Evolutionary conservation across 1,284 basidiomycete species (phyloP).

Genomic region (Sphagnurus paluster): DNA sequence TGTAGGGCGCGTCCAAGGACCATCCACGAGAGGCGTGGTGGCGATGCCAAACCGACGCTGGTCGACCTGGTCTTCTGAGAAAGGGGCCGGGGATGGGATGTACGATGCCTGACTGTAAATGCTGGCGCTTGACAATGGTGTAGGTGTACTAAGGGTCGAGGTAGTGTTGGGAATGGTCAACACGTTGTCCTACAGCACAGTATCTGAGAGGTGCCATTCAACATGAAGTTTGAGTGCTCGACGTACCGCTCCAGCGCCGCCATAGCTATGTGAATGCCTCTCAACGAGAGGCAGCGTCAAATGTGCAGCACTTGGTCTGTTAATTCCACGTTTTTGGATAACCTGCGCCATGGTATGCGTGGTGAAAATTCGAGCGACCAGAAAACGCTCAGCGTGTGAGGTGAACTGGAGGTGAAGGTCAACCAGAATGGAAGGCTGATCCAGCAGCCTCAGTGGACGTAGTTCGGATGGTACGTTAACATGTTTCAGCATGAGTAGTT

Average conservation of each 20-base stretch:
- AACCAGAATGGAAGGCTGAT: constrained; percentile 6
- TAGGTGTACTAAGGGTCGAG: constrained; percentile 18
- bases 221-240: background rate
- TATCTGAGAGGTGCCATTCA: background rate
- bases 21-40: constrained; percentile 12
- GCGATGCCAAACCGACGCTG: constrained; percentile 11
- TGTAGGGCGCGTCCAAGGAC: constrained; percentile 11
- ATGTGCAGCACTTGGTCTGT: constrained; percentile 14
- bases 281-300: constrained; percentile 15
- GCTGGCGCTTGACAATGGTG: constrained; percentile 18
- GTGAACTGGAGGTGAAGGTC: background rate
- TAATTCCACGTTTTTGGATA: constrained; percentile 9
- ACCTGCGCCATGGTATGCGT: no score
- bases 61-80: constrained; percentile 15
- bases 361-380: background rate
- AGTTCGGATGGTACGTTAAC: no score
- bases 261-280: constrained; percentile 8
- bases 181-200: constrained; percentile 9
- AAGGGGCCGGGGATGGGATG: constrained; percentile 8
- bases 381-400: background rate
- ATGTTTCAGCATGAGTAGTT: no score
- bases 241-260: constrained; percentile 5
- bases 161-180: constrained; percentile 11
- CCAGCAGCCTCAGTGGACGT: constrained; percentile 17
- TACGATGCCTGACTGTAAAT: constrained; percentile 20